These are phyloP conservation scores for Wickerhamiella cacticola DNA, from an alignment of 805 yeast species.

Conservation along the genomic window DNA sequence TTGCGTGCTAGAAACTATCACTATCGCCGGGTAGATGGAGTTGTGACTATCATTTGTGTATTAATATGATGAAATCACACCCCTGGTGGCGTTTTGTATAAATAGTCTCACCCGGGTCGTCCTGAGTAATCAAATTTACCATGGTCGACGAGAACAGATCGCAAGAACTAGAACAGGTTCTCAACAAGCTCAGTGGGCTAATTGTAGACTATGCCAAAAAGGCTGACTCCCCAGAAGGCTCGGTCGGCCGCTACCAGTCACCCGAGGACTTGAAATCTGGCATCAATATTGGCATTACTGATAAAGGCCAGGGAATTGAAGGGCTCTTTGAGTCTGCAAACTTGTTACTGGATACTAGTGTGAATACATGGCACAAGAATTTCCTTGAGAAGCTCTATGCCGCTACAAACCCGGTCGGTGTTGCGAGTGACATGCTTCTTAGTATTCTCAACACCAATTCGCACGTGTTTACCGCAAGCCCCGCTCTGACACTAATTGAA, in stretches of 20 bases:
- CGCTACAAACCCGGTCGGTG: constrained; percentile 75
- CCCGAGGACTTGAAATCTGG: constrained; percentile 38
- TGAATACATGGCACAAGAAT: constrained; percentile 80
- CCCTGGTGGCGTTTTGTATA: not conserved
- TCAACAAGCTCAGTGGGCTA: constrained; percentile 40
- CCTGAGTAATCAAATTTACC: not conserved
- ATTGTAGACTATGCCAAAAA: constrained; percentile 44
- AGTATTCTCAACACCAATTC: constrained; percentile 69
- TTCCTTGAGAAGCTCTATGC: constrained; percentile 77
- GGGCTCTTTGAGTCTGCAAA: constrained; percentile 43
- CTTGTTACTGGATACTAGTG: constrained; percentile 49
- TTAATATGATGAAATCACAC: not conserved
- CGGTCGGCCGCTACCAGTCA: constrained; percentile 34
- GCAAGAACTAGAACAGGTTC: constrained; percentile 43
- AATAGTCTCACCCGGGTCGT: not conserved
- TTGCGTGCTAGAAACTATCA: not conserved
- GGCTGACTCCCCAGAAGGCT: constrained; percentile 34
- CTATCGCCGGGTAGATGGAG: not conserved
- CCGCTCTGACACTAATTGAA: constrained; percentile 65
- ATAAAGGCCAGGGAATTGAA: constrained; percentile 32
- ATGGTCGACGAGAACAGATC: constrained; percentile 38
- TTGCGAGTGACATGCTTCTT: constrained; percentile 55
- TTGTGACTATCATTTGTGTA: not conserved
- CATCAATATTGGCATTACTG: constrained; percentile 31
- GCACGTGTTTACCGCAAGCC: constrained; percentile 75